Evolutionary conservation across 2,329 filamentous ascomycete genomes (phyloP).

Genomic region (Aspergillus sp.): DNA sequence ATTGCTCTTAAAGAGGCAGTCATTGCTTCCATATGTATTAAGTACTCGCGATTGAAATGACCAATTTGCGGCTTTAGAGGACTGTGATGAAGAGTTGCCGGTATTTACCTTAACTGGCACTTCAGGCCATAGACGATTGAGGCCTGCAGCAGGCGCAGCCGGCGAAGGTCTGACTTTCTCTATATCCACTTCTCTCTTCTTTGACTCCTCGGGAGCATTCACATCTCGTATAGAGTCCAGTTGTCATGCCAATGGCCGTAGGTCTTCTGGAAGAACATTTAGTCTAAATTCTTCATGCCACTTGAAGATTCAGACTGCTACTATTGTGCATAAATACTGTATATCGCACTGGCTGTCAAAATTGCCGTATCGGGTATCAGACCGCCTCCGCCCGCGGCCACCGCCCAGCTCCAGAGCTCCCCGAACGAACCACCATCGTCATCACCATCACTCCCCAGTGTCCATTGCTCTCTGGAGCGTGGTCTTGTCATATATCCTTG

Average conservation of each 20-base stretch:
- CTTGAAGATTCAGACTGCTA: no score
- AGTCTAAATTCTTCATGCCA: no score
- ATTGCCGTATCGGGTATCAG: background rate
- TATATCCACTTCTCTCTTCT: no score
- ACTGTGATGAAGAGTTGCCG: conserved; percentile 7
- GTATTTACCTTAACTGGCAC: background rate
- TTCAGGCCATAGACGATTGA: conserved; percentile 4
- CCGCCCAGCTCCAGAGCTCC: background rate
- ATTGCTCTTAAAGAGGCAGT: conserved; percentile 8
- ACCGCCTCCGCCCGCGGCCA: background rate
- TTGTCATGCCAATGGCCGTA: no score
- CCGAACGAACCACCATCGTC: background rate
- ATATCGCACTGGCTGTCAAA: background rate
- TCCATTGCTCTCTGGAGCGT: conserved; percentile 14
- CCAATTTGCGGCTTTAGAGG: conserved; percentile 17
- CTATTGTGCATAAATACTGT: no score
- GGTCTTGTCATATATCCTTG: conserved; percentile 9
- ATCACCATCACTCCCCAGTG: conserved; percentile 1
- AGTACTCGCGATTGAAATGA: conserved; percentile 28
- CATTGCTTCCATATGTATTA: conserved; percentile 25
- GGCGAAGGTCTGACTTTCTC: no score
- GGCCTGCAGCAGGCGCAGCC: conserved; percentile 11
- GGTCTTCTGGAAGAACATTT: no score
- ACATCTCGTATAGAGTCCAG: no score
- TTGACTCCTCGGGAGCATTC: no score